Evolutionary conservation across 257 asterid species (phyloP).

Genomic region (Nicotiana obtusifolia): DNA sequence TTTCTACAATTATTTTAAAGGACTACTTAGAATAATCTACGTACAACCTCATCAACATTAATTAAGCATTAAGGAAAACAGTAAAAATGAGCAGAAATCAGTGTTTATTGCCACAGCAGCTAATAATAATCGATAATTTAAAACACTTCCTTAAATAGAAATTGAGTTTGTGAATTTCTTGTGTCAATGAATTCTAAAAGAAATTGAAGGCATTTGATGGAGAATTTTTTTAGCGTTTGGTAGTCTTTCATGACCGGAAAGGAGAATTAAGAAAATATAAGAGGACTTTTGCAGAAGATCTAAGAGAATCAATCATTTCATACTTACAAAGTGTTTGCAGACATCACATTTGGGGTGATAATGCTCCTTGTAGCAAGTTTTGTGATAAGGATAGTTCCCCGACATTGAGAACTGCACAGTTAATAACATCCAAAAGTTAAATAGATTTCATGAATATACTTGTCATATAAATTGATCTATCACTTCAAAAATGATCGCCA

Average conservation of each 20-base stretch:
- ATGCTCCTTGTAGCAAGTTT: slow-evolving; percentile 85
- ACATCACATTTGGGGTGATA: slow-evolving; percentile 92
- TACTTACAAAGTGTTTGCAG: slow-evolving; percentile 84
- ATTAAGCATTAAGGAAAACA: background rate
- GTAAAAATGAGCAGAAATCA: background rate
- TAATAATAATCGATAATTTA: background rate
- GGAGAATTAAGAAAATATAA: background rate
- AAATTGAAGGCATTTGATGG: background rate
- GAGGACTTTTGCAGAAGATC: background rate
- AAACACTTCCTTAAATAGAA: background rate
- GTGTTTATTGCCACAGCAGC: background rate
- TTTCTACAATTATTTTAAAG: background rate
- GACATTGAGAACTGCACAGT: slow-evolving; percentile 75
- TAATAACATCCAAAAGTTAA: slow-evolving; percentile 15
- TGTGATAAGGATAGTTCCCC: slow-evolving; percentile 73
- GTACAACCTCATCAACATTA: background rate
- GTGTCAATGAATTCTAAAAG: background rate
- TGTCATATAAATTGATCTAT: background rate
- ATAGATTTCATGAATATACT: background rate
- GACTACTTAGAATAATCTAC: background rate
- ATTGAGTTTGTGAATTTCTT: background rate
- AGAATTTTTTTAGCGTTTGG: background rate
- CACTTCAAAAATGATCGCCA: background rate
- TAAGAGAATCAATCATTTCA: background rate
- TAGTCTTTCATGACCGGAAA: background rate